Base-by-base conservation (phyloP, 2,329 filamentous ascomycete species). In the Fusarium begoniae region DNA sequence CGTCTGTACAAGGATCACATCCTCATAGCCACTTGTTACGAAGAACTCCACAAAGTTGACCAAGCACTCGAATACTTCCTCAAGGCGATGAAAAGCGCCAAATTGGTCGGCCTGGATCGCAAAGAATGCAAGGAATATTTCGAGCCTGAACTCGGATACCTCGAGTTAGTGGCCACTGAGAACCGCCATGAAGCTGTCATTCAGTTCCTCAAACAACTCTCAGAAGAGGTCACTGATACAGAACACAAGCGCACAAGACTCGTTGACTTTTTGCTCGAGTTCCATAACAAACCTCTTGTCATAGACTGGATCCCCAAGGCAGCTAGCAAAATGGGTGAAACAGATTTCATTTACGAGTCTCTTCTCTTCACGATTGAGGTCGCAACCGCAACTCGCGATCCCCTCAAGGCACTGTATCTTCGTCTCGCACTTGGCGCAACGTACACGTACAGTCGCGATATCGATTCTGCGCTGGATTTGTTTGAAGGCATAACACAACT, bases 291-390 rank as follows among this genome's bases (percentile, higher is more conserved):
- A 28, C 77, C 70, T 14, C 71, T 81, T 8, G 79, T 83, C 4
- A 74, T 82, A 35, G 83, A 85, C 59, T 84, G 82, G 82, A 80
- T 85, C 11, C 83, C 83, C 18, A 82, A 81, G n/a, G 83, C 84
- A 2, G 83, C 82, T 0, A 80, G 81, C 55, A 83, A 82, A 43
- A 78, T 78, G 1, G 76, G 77, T 7, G 77, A 81, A 64, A 78
- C 78, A 2, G 77, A 76, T 1, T 79, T 81, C 14, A 69, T 83
- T 18, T 66, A 81, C 2, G 74, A 80, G 1, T 75, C 78, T 3
- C 77, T 84, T 8, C 74, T 79, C 26, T 64, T 73, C 30, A 79
- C 81, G 35, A 83, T 84, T 6, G 77, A 77, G 2, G 73, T 79
- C 3, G 83, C 83, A 5, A 77, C 79, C 58, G 69, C 73, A 3